Percentiles rank a stretch among this genome's conserved stretches.
Evolutionary conservation across 2,329 filamentous ascomycete genomes (phyloP).

Genomic region (Trichoderma sp.): DNA sequence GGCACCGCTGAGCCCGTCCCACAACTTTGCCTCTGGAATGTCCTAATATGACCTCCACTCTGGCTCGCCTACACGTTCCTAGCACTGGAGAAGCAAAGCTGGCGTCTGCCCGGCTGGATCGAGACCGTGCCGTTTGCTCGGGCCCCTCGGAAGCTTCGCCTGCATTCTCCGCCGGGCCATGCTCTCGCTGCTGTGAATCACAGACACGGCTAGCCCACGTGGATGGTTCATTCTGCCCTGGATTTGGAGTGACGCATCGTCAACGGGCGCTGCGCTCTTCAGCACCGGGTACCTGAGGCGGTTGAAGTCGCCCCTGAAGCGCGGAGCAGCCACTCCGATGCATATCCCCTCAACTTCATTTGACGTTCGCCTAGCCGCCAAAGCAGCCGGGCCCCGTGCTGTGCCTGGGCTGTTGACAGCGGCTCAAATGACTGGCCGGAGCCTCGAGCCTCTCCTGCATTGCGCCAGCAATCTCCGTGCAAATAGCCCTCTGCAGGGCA

Average conservation of each 20-base stretch:
- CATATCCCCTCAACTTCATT: neutral
- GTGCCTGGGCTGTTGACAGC: constrained; percentile 6
- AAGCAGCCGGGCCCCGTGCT: neutral
- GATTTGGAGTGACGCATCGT: neutral
- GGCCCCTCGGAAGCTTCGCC: constrained; percentile 22
- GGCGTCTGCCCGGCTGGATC: constrained; percentile 20
- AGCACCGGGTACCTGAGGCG: neutral
- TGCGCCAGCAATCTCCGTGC: constrained; percentile 16
- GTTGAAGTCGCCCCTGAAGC: neutral
- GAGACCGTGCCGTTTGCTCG: constrained; percentile 21
- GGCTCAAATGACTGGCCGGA: constrained; percentile 13
- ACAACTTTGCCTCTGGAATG: constrained; percentile 24
- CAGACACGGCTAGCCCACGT: constrained; percentile 17
- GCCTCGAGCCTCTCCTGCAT: constrained; percentile 12
- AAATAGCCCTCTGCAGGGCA: neutral
- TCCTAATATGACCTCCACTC: constrained; percentile 8
- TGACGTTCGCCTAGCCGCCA: constrained; percentile 9
- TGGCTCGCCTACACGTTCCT: constrained; percentile 10
- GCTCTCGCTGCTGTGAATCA: neutral
- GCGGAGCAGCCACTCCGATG: constrained; percentile 14
- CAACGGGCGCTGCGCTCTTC: neutral
- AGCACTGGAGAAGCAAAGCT: constrained; percentile 6
- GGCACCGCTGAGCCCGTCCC: neutral
- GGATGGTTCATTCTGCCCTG: neutral
- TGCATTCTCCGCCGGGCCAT: neutral